A percentile compares a stretch with the other conserved stretches of the same genome.
Evolutionary conservation across 768 basidiomycete species (phyloP).

Genomic region (Tricholomella constricta): DNA sequence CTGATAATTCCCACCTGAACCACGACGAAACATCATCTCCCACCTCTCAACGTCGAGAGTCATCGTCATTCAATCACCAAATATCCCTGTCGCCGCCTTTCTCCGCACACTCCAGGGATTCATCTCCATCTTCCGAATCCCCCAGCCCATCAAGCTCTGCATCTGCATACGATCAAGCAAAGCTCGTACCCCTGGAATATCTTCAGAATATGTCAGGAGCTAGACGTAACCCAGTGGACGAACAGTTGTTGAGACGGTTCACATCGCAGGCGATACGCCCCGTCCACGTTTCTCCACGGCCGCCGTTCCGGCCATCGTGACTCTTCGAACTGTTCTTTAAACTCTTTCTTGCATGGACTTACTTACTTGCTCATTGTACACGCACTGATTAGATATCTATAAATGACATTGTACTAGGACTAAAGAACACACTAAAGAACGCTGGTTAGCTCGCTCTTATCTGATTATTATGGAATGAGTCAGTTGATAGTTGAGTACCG

Average conservation of each 20-base stretch:
- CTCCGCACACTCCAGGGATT: slow-evolving; percentile 35
- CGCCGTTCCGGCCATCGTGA: background rate
- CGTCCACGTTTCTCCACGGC: background rate
- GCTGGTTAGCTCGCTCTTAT: background rate
- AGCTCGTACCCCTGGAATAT: slow-evolving; percentile 64
- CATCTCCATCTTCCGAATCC: slow-evolving; percentile 41
- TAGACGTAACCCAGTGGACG: slow-evolving; percentile 63
- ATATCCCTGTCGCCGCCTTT: slow-evolving; percentile 27
- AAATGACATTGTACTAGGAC: background rate
- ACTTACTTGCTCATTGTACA: background rate
- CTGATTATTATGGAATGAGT: background rate
- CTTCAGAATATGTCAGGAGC: slow-evolving; percentile 57
- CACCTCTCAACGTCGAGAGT: slow-evolving; percentile 23
- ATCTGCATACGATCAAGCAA: slow-evolving; percentile 27
- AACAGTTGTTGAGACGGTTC: slow-evolving; percentile 63
- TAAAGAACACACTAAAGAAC: background rate
- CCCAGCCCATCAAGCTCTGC: slow-evolving; percentile 31
- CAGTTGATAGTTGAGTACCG: background rate
- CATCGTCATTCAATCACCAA: slow-evolving; percentile 27
- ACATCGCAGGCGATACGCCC: slow-evolving; percentile 29
- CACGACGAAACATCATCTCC: slow-evolving; percentile 18
- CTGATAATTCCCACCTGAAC: slow-evolving; percentile 25
- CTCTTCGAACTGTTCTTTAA: background rate
- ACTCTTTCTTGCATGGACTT: background rate
- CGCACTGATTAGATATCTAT: background rate